Base-by-base conservation (phyloP, 2,329 filamentous ascomycete genomes). In the Beauveria brongniartii region DNA sequence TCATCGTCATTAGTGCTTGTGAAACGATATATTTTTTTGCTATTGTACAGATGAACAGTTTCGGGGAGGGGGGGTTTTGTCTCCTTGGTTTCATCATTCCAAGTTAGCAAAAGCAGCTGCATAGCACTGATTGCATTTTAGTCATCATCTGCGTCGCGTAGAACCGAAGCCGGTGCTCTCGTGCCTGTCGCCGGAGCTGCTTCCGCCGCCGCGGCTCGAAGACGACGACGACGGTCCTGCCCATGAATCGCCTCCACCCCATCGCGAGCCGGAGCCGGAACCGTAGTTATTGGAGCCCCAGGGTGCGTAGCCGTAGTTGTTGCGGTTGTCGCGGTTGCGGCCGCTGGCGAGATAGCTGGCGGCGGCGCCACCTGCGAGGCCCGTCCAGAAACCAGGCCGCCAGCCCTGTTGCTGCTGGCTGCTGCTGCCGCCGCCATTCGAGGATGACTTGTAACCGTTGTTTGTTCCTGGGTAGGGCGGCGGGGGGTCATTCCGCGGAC, bases 151-250 rank as follows among this genome's bases (percentile, higher is more conserved):
- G 61, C 85, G 78, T 62, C 77, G 82, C 0, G 88, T 91, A 9
- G 85, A 87, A 9, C 88, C 88, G 69, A 90, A 91, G 0, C 88
- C 88, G 0, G 88, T 91, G 67, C 86, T 89, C 66, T 88, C 82
- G 67, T 88, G 80, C 58, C 82, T 80, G 16, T 79, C 76, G 12
- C 58, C 58, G 8, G 77, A 75, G 47, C 73, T 74, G 47, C 73
- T 74, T 14, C 74, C 56, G 18, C 56, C 73, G 30, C 67, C 67
- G 2, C 73, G 74, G 18, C 72, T 69, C 0, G 77, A 76, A 3
- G 73, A 72, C 30, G 30, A 72, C 64, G 72, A 72, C 63, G 70
- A 72, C 64, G 72, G 66, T 66, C 70, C 67, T 7, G 63, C 67
- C n/a, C 63, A 61, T 8, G 59, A 65, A 63, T 66, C 65, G 48